phyloP scores from a whole-genome alignment of 1,284 basidiomycete species.

The Boletus calvinii region DNA sequence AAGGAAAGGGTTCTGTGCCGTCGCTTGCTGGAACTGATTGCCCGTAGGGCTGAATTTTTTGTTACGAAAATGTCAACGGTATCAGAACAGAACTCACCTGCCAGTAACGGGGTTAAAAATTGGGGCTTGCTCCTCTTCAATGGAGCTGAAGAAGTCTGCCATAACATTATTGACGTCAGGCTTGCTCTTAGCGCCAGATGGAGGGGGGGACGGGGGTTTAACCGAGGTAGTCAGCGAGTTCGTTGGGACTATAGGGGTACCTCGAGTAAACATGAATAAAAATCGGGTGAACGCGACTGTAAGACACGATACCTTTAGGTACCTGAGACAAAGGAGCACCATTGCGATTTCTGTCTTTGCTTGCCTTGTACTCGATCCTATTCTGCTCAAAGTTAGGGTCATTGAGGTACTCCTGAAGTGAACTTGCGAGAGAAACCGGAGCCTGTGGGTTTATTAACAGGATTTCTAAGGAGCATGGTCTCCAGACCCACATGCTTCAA shows the following conservation, averaged over 20 bases:
- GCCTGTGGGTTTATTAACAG: constrained; percentile 53
- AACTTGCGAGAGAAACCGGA: constrained; percentile 88
- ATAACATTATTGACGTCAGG: constrained; percentile 44
- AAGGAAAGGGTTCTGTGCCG: constrained; percentile 77
- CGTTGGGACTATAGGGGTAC: constrained; percentile 8
- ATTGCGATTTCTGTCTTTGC: constrained; percentile 61
- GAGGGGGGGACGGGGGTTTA: constrained; percentile 26
- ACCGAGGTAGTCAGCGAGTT: constrained; percentile 21
- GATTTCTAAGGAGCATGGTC: not conserved
- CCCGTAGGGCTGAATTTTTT: constrained; percentile 45
- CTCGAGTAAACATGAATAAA: constrained; percentile 13
- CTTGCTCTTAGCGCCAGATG: constrained; percentile 23
- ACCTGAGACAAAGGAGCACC: constrained; percentile 23
- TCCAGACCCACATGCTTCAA: constrained; percentile 78
- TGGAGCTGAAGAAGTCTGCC: constrained; percentile 89
- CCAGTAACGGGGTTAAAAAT: constrained; percentile 67
- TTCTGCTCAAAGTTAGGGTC: constrained; percentile 97
- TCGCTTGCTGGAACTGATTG: constrained; percentile 61
- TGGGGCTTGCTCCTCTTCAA: constrained; percentile 80
- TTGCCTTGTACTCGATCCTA: constrained; percentile 86
- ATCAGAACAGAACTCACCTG: constrained; percentile 40
- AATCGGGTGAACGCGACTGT: not conserved
- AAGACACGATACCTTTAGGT: constrained; percentile 19
- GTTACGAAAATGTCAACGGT: constrained; percentile 12
- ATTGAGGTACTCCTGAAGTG: constrained; percentile 93